Evolutionary conservation across 2,329 filamentous ascomycete species (phyloP), one percentile per base, ranked within the genome.

Genomic region (Penicillium digitatum): DNA sequence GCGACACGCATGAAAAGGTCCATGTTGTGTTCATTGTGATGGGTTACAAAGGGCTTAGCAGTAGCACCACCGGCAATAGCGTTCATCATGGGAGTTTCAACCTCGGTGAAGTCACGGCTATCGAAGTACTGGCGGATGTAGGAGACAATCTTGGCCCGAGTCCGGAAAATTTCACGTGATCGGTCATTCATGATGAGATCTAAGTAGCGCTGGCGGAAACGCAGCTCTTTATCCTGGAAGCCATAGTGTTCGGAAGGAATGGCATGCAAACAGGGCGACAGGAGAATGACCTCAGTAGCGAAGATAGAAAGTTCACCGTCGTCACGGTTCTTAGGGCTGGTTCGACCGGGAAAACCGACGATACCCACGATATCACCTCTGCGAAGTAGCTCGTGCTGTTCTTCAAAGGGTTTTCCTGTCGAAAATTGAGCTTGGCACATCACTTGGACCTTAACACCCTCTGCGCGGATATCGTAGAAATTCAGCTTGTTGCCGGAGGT

Each of bases 21-120:
- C 85, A 95, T 91, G 74, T 96, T 85, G 48, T 94, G 82, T 50
- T 97, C 94, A 75, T 99, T 99, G 80, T 97, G 94, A 75, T 95
- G 88, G 14, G 94, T 97, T 64, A 89, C 81, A 77, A 99, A 99
- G 5, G 94, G 94, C 79, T 89, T 91, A 56, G 94, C 94, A 1
- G 94, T 97, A 32, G 94, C 94, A 71, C 94, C 94, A 65, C 94
- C 95, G 29, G 94, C 91, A 70, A 96, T 95, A 68, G 89, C 84
- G 73, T 96, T 95, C 83, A 99, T 92, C 85, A 97, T 96, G 5
- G 94, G 93, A 0, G 94, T 99, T 78, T 97, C 90, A 26, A 97
- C 92, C 73, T 96, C 92, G 53, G 91, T 81, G 74, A 99, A 99
- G 67, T 93, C 89, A 51, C 87, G 83, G 64, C 87, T 83, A 67